Percentiles rank a stretch among this genome's conserved stretches.
These are phyloP conservation scores for Cyclotella sp. DNA, from an alignment of 108 stramenopile species.

Conservation along the genomic window DNA sequence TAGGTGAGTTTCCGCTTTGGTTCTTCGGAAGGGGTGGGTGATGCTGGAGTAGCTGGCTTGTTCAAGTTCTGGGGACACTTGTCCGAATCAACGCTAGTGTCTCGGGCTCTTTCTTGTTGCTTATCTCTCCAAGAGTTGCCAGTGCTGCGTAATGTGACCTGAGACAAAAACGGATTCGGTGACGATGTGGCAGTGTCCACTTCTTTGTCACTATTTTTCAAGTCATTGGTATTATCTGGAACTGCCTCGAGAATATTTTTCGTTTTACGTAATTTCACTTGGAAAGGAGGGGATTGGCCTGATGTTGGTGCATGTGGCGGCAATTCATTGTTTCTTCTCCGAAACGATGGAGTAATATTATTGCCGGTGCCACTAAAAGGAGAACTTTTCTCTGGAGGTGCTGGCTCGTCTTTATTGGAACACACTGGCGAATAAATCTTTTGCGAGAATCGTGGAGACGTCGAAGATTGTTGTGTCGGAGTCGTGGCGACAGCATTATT, in stretches of 20 bases:
- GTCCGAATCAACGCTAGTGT: constrained; percentile 48
- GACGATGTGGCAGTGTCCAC: neutral
- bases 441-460: neutral
- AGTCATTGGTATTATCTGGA: neutral
- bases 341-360: neutral
- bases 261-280: constrained; percentile 43
- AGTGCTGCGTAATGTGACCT: constrained; percentile 53
- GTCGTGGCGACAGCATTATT: neutral
- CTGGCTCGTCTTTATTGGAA: neutral
- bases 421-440: no score
- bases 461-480: neutral
- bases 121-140: constrained; percentile 11
- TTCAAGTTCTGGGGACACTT: constrained; percentile 35
- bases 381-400: constrained; percentile 3
- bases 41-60: neutral
- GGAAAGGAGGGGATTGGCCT: constrained; percentile 3
- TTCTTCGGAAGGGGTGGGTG: constrained; percentile 7
- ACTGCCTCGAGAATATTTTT: constrained; percentile 5
- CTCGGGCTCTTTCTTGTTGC: neutral
- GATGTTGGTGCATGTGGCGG: neutral
- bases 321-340: neutral
- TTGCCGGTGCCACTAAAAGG: neutral
- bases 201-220: neutral
- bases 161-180: constrained; percentile 48
- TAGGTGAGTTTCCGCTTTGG: constrained; percentile 24